Conservation (phyloP, 768 basidiomycete genomes). For the Butyriboletus loyo region DNA sequence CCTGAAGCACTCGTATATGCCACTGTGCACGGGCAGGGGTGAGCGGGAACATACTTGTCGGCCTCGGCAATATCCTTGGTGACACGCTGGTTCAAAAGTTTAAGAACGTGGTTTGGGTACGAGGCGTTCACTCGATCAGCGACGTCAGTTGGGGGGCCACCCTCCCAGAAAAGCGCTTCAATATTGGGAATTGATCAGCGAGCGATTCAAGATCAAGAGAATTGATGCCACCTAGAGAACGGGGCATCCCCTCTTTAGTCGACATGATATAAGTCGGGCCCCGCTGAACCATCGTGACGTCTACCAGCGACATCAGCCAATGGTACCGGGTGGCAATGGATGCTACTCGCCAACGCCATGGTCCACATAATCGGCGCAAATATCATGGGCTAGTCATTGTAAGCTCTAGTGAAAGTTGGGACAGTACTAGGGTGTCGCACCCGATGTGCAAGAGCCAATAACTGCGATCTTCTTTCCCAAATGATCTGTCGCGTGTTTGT, state of each 20-base stretch:
- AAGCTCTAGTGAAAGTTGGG: not conserved
- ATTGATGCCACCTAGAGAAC: constrained; percentile 11
- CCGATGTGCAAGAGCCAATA: constrained; percentile 63
- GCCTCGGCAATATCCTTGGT: constrained; percentile 46
- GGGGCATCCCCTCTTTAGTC: constrained; percentile 38
- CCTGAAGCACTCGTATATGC: constrained; percentile 24
- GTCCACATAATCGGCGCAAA: constrained; percentile 44
- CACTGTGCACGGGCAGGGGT: not conserved
- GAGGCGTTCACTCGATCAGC: constrained; percentile 54
- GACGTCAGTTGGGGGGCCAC: constrained; percentile 45
- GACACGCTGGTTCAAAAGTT: constrained; percentile 35
- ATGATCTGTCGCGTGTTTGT: constrained; percentile 55
- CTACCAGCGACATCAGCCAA: constrained; percentile 18
- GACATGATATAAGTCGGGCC: constrained; percentile 54
- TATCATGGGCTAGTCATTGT: constrained; percentile 42
- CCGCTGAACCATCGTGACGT: constrained; percentile 50
- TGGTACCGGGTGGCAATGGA: not conserved
- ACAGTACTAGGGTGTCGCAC: constrained; percentile 32
- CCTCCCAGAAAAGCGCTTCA: constrained; percentile 42
- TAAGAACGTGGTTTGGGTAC: constrained; percentile 35
- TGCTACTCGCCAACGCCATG: constrained; percentile 42
- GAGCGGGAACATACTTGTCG: constrained; percentile 44
- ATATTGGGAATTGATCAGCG: not conserved
- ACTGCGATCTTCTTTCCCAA: constrained; percentile 69
- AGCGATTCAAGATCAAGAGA: constrained; percentile 13